Percentiles rank a stretch among this genome's conserved stretches.
These are phyloP conservation scores for Casuarina glauca DNA, from an alignment of 306 rosid genomes.

Conservation along the genomic window DNA sequence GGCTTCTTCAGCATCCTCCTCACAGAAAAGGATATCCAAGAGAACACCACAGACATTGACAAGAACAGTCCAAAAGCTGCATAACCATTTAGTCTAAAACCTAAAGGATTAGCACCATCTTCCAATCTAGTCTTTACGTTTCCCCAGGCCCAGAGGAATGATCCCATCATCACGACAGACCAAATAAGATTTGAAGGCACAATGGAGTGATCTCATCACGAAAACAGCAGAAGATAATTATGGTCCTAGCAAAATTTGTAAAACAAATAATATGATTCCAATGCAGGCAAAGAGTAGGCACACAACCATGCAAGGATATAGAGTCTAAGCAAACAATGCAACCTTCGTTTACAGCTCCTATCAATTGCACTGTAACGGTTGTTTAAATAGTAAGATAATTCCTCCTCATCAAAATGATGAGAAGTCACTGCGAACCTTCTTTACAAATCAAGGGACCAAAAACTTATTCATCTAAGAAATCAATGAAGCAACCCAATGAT, in stretches of 20 bases:
- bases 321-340: neutral
- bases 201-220: neutral
- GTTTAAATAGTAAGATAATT: neutral
- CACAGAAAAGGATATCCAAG: neutral
- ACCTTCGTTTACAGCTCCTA: neutral
- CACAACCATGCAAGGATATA: neutral
- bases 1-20: conserved; percentile 1
- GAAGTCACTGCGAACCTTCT: neutral
- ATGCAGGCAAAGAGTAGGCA: neutral
- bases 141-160: neutral
- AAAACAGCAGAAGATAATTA: neutral
- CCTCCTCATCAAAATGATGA: neutral
- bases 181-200: neutral
- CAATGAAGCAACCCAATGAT: neutral
- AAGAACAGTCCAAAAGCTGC: neutral
- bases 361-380: neutral
- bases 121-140: neutral
- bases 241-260: neutral
- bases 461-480: neutral
- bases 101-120: neutral
- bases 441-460: neutral
- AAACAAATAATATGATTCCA: neutral
- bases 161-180: neutral
- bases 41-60: neutral
- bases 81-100: neutral